phyloP scores from a whole-genome alignment of 2,329 filamentous ascomycete species.

The Cladophialophora chaetospira region DNA sequence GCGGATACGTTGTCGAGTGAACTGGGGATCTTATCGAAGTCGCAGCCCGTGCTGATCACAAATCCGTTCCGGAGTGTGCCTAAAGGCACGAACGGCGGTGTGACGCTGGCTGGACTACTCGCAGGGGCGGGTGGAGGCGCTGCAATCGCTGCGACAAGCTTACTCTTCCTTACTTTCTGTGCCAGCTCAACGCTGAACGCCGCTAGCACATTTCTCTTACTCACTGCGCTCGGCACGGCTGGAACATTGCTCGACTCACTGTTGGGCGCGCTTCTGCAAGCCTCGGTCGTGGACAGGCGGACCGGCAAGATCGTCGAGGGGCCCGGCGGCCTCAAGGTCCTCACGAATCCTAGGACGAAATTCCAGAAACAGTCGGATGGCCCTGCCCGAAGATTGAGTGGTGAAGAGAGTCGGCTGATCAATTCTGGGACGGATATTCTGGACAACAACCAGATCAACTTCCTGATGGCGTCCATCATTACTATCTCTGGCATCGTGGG shows the following conservation, averaged over 20 bases:
- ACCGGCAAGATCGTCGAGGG: slow-evolving; percentile 90
- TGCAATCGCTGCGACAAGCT: slow-evolving; percentile 66
- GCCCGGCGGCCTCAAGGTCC: slow-evolving; percentile 66
- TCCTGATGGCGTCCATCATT: slow-evolving; percentile 83
- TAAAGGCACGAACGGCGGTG: slow-evolving; percentile 89
- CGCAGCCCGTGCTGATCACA: slow-evolving; percentile 80
- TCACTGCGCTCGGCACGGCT: slow-evolving; percentile 72
- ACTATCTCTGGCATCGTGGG: slow-evolving; percentile 74
- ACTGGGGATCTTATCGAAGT: slow-evolving; percentile 81
- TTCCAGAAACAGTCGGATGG: background rate
- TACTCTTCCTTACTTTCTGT: slow-evolving; percentile 60
- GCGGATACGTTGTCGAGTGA: slow-evolving; percentile 96
- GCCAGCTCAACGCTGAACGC: slow-evolving; percentile 42
- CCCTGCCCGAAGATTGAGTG: slow-evolving; percentile 26
- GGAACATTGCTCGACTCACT: slow-evolving; percentile 87
- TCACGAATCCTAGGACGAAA: slow-evolving; percentile 23
- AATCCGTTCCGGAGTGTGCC: slow-evolving; percentile 74
- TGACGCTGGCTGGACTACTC: slow-evolving; percentile 71
- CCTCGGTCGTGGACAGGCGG: slow-evolving; percentile 79
- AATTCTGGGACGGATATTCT: slow-evolving; percentile 73
- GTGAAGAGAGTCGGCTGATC: slow-evolving; percentile 56
- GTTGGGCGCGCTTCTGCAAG: slow-evolving; percentile 80
- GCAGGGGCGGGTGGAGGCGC: slow-evolving; percentile 75
- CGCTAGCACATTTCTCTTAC: slow-evolving; percentile 48
- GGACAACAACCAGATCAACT: slow-evolving; percentile 95